Conservation (phyloP, 2,329 filamentous ascomycete species). For the Hymenoscyphus scutula region DNA sequence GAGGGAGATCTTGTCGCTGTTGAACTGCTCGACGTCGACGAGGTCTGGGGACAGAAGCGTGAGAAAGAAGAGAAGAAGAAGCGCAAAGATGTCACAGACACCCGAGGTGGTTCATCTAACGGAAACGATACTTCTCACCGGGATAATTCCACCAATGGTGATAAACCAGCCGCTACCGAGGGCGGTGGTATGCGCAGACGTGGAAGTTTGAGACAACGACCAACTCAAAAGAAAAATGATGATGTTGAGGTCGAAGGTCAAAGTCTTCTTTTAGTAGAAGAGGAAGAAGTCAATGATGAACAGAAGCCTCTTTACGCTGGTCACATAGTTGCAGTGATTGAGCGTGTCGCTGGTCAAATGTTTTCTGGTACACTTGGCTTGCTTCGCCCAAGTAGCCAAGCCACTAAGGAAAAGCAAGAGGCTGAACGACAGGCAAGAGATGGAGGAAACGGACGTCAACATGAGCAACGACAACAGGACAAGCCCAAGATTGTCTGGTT, state of each 20-base stretch:
- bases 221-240: conserved; percentile 99
- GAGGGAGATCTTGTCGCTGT: conserved; percentile 95
- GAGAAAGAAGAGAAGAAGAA: conserved; percentile 99
- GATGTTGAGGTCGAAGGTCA: conserved; percentile 98
- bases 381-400: conserved; percentile 93
- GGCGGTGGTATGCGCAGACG: conserved; percentile 89
- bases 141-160: conserved; percentile 57
- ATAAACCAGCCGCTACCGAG: conserved; percentile 57
- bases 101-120: conserved; percentile 73
- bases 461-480: conserved; percentile 83
- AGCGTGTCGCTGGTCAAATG: conserved; percentile 97
- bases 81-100: conserved; percentile 96
- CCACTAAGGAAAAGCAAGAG: conserved; percentile 99
- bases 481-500: conserved; percentile 99
- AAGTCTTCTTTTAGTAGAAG: conserved; percentile 92
- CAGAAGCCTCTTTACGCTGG: conserved; percentile 96
- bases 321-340: conserved; percentile 94
- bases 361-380: conserved; percentile 95
- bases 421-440: conserved; percentile 91
- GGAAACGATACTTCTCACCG: conserved; percentile 58
- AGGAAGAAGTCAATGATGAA: conserved; percentile 98
- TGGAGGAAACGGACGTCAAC: conserved; percentile 65
- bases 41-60: conserved; percentile 97
- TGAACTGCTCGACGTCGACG: conserved; percentile 94
- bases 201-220: conserved; percentile 91